Conservation (phyloP, 768 basidiomycete genomes). For the Botryobasidium botryosum region DNA sequence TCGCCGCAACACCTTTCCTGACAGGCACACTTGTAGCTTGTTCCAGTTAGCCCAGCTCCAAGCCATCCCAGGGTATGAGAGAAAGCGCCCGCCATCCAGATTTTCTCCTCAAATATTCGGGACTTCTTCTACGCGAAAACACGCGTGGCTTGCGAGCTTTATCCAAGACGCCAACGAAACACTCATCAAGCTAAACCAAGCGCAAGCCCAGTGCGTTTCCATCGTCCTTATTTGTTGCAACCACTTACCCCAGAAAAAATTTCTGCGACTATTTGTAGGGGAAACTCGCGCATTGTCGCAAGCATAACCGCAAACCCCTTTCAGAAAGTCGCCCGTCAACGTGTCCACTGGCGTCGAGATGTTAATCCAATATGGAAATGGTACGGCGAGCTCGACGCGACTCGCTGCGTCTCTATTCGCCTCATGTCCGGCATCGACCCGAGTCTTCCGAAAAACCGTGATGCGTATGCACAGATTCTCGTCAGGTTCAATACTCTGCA, state of each 20-base stretch:
- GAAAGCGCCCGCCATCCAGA: neutral
- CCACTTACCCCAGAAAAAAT: neutral
- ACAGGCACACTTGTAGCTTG: neutral
- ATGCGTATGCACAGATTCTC: constrained; percentile 7
- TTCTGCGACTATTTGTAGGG: neutral
- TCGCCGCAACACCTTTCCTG: neutral
- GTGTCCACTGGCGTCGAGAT: no score
- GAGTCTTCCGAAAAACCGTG: neutral
- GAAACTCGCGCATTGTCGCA: neutral
- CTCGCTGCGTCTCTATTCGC: constrained; percentile 8
- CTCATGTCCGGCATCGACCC: neutral
- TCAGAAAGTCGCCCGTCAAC: no score
- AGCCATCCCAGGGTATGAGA: constrained; percentile 2
- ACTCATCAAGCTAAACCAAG: constrained; percentile 6
- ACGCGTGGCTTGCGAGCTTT: constrained; percentile 5
- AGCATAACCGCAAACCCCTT: no score
- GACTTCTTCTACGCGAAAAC: neutral
- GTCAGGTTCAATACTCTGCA: constrained; percentile 10
- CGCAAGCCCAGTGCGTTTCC: constrained; percentile 4
- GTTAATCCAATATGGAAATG: constrained; percentile 11
- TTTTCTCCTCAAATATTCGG: constrained; percentile 3
- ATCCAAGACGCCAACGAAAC: neutral
- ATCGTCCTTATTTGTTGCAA: neutral
- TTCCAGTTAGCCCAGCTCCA: neutral
- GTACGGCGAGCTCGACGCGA: constrained; percentile 7